Percentiles rank a stretch among this genome's conserved stretches.
Evolutionary conservation across 202 grass and related monocot genomes (phyloP).

Genomic region (Zoysia matrella): DNA sequence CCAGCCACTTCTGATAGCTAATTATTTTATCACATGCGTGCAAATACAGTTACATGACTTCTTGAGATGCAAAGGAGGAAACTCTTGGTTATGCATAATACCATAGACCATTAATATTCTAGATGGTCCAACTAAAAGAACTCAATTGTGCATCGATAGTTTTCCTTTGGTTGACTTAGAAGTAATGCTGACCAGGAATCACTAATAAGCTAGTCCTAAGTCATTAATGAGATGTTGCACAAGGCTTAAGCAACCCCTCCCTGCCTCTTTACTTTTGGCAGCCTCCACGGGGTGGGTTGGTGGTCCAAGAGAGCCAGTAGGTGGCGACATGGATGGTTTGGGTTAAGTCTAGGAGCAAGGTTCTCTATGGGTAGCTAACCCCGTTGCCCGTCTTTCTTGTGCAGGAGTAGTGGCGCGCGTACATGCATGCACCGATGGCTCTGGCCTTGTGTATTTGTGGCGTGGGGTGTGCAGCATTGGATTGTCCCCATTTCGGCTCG

Average conservation of each 20-base stretch:
- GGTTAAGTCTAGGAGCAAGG: conserved; percentile 51
- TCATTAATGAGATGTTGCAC: too few relatives aligned
- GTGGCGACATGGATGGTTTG: conserved; percentile 60
- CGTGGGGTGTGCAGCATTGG: conserved; percentile 33
- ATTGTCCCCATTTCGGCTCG: conserved; percentile 42
- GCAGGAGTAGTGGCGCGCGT: too few relatives aligned
- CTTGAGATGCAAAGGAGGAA: neutral
- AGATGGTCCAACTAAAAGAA: neutral
- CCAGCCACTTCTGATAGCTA: neutral
- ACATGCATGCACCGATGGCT: neutral
- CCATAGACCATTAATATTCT: neutral
- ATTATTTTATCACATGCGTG: neutral
- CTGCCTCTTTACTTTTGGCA: conserved; percentile 56
- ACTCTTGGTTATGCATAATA: neutral
- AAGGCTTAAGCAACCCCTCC: conserved; percentile 36
- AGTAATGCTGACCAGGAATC: neutral
- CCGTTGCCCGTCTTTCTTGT: conserved; percentile 6
- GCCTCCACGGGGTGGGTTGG: conserved; percentile 22
- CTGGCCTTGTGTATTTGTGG: conserved; percentile 49
- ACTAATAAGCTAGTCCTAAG: neutral
- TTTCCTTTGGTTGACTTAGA: neutral
- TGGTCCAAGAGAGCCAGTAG: conserved; percentile 48
- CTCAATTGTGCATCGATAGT: neutral
- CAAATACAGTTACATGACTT: neutral
- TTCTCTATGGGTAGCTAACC: neutral